Evolutionary conservation across 768 basidiomycete species (phyloP).

Genomic region (Exidia glandulosa): DNA sequence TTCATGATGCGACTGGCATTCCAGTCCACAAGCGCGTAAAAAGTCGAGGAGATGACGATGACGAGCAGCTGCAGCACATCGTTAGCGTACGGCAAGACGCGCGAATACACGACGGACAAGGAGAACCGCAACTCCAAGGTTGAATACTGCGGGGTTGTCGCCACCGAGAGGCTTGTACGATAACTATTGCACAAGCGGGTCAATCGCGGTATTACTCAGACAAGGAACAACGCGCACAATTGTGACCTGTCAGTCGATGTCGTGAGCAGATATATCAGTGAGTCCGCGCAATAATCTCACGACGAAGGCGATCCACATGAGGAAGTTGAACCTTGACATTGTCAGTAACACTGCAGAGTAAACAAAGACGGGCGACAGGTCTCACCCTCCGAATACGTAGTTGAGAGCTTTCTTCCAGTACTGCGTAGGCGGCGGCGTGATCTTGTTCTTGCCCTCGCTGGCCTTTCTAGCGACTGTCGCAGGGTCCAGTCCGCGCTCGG

Average conservation of each 20-base stretch:
- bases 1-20: conserved; percentile 48
- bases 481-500: conserved; percentile 35
- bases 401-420: conserved; percentile 37
- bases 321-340: conserved; percentile 31
- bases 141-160: conserved; percentile 33
- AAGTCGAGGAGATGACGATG: conserved; percentile 30
- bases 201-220: not conserved
- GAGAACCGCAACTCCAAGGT: conserved; percentile 51
- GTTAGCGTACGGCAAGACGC: not conserved
- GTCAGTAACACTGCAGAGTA: conserved; percentile 3
- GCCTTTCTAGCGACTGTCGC: conserved; percentile 31
- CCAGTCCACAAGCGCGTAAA: conserved; percentile 45
- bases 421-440: conserved; percentile 37
- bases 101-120: conserved; percentile 17
- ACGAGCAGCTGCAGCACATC: conserved; percentile 19
- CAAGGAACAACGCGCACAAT: too few relatives aligned
- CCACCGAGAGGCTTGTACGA: conserved; percentile 14
- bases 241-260: too few relatives aligned
- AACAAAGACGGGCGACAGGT: conserved; percentile 45
- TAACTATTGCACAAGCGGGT: conserved; percentile 22
- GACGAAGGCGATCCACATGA: conserved; percentile 46
- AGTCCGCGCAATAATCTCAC: conserved; percentile 30
- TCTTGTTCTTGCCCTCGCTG: conserved; percentile 37
- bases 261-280: too few relatives aligned
- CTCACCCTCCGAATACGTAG: conserved; percentile 47